Base-by-base conservation (phyloP, 345 rosid genomes). In the Rubroshorea leprosula region DNA sequence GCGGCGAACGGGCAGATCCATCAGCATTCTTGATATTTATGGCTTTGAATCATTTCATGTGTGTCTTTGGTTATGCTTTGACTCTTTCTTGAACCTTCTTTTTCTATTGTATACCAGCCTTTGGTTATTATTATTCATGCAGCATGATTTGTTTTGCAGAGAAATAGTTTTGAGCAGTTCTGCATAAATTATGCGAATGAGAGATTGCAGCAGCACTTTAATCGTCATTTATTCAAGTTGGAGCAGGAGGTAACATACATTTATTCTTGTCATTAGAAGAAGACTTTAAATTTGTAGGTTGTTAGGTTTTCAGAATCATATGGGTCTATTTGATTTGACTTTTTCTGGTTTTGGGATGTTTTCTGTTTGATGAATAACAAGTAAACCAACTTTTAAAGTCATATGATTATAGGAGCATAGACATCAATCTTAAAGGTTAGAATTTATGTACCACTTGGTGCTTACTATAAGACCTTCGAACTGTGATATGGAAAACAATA, bases 41-140 rank as follows among this genome's bases (percentile, higher is more conserved):
- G 99, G 99, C 69, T 93, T 93, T 68, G 99, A 93, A 74, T 93
- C 99, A 16, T 93, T 93, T 83, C 84, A 87, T 69, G 99, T 93
- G 82, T 63, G 86, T 58, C 68, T 52, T 13, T 63, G 44, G 9
- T 45, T 41, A 25, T 43, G 19, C 67, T 45, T 46, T 64, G 64
- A 65, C 16, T 62, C 52, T 58, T 27, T 43, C 51, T 25, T 61
- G 16, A 44, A 23, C 53, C 22, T n/a, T 6, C 9, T 54, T 51
- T 62, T 27, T 60, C 6, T 49, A 25, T 55, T 23, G 19, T 38
- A 17, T 15, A 23, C 19, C 9, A 27, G 39, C 35, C 51, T 24
- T 47, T 47, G 23, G 17, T 61, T 51, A 35, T 25, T 26, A 24
- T 43, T 24, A 19, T 25, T 59, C 56, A 72, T 62, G 31, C 48